Evolutionary conservation across 129 eudicot genomes (phyloP).

Genomic region (Flaveria robusta): DNA sequence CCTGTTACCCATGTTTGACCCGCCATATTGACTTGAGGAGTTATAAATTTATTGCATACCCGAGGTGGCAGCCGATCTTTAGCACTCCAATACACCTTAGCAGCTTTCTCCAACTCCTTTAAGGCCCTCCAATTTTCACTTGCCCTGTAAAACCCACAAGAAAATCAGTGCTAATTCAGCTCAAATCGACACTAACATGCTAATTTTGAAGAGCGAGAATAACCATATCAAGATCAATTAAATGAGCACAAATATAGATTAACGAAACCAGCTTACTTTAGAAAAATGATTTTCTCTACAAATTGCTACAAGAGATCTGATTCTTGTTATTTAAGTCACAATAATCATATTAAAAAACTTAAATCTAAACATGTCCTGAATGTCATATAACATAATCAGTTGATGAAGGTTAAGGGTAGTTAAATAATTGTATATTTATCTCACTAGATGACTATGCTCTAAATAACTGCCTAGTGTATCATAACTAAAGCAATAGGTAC

Average conservation of each 20-base stretch:
- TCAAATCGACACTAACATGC: neutral
- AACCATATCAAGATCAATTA: neutral
- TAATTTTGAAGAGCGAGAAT: neutral
- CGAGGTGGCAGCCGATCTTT: conserved; percentile 98
- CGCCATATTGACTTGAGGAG: neutral
- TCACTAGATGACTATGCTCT: too few species aligned
- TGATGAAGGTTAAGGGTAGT: neutral
- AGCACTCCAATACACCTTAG: conserved; percentile 83
- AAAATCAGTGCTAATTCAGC: neutral
- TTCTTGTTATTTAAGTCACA: neutral
- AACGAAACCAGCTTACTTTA: neutral
- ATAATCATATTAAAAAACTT: neutral
- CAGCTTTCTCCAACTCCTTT: conserved; percentile 93
- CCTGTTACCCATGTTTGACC: conserved; percentile 10
- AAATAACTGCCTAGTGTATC: neutral
- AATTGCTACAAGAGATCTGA: neutral
- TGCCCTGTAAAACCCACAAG: conserved; percentile 50
- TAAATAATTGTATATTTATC: neutral
- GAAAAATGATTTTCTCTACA: neutral
- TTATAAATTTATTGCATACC: conserved; percentile 41
- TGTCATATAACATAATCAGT: neutral
- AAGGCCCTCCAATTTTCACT: conserved; percentile 88
- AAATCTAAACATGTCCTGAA: neutral
- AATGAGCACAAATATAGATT: neutral
- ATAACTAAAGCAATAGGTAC: too few species aligned